Evolutionary conservation across 2,329 filamentous ascomycete genomes (phyloP).

Genomic region (Monilinia aucupariae): DNA sequence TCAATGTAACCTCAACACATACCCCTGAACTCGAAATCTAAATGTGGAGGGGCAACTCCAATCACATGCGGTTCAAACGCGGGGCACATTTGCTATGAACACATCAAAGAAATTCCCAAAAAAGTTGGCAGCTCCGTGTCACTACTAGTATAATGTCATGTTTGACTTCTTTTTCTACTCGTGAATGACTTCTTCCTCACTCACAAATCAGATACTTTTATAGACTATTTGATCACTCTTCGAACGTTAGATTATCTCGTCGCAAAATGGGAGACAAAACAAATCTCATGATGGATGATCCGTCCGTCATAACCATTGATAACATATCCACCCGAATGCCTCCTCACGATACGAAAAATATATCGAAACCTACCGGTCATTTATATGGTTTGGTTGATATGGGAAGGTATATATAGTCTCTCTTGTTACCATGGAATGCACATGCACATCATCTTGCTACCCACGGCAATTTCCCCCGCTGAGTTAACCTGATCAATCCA

Average conservation of each 20-base stretch:
- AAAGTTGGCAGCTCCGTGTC: conserved; percentile 10
- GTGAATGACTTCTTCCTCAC: background rate
- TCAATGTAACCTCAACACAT: background rate
- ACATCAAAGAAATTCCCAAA: background rate
- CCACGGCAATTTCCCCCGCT: background rate
- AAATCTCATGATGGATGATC: background rate
- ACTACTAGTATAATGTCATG: background rate
- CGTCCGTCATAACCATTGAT: conserved; percentile 30
- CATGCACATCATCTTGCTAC: no score
- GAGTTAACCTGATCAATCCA: conserved; percentile 12
- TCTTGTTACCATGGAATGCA: background rate
- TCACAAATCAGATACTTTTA: background rate
- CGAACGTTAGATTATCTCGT: background rate
- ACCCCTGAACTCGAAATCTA: background rate
- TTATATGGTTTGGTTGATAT: conserved; percentile 36
- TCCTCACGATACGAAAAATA: conserved; percentile 19
- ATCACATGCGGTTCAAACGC: conserved; percentile 6
- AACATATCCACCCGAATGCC: conserved; percentile 32
- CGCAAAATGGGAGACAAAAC: background rate
- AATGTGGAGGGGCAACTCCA: background rate
- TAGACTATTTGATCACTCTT: background rate
- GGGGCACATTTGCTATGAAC: background rate
- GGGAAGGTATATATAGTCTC: conserved; percentile 35
- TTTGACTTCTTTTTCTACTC: background rate
- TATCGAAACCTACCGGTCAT: conserved; percentile 18